Conservation (phyloP, 768 basidiomycete species). For the Tremella yokohamensis region DNA sequence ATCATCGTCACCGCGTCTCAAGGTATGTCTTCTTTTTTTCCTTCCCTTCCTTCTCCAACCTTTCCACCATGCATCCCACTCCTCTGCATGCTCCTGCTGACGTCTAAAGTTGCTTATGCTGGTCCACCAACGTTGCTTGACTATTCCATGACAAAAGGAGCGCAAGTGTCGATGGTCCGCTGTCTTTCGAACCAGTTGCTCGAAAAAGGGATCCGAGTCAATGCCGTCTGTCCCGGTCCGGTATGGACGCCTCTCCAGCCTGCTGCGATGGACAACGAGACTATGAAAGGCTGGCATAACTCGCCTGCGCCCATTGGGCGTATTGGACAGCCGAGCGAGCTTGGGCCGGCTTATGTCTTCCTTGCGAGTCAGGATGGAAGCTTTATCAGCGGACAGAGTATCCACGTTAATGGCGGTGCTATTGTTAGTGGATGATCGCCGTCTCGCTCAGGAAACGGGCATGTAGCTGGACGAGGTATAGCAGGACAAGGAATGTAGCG, state of each 20-base stretch:
- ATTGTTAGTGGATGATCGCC: conserved; percentile 19
- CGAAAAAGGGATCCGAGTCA: conserved; percentile 54
- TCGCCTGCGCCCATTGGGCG: conserved; percentile 53
- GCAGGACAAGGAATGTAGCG: conserved; percentile 16
- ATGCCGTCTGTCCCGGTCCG: conserved; percentile 38
- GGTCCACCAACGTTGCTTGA: conserved; percentile 53
- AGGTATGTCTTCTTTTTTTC: conserved; percentile 21
- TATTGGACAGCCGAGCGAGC: conserved; percentile 58
- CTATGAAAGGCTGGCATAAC: conserved; percentile 46
- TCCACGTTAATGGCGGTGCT: conserved; percentile 52
- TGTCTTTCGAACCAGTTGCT: conserved; percentile 58
- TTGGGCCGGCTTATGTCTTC: conserved; percentile 59
- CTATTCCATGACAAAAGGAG: conserved; percentile 61
- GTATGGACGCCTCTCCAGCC: conserved; percentile 51
- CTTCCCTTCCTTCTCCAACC: background rate
- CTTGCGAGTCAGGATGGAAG: conserved; percentile 53
- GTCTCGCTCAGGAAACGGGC: too few species aligned
- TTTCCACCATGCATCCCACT: too few species aligned
- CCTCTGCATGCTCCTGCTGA: background rate
- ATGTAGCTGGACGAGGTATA: too few species aligned
- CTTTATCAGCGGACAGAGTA: conserved; percentile 49
- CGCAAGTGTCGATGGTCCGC: conserved; percentile 56
- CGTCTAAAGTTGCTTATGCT: conserved; percentile 44
- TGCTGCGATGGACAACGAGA: conserved; percentile 46
- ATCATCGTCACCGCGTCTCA: conserved; percentile 64